These are phyloP conservation scores for Cutaneotrichosporon cutaneum DNA, from an alignment of 1,284 basidiomycete genomes.

Conservation along the genomic window DNA sequence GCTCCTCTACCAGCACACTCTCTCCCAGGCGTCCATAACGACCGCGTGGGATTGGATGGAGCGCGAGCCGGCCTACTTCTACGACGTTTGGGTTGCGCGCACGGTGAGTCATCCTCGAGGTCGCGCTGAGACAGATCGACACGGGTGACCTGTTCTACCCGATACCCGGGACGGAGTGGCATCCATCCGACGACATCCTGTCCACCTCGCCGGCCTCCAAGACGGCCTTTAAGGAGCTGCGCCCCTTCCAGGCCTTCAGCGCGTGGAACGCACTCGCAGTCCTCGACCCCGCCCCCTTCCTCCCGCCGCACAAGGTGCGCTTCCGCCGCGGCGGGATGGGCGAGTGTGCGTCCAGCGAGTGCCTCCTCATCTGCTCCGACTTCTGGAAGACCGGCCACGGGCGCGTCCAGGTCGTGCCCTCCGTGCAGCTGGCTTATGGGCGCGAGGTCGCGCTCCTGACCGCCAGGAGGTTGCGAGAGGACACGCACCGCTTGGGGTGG, in stretches of 20 bases:
- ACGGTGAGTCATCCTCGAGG: constrained; percentile 35
- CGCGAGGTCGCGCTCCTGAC: constrained; percentile 41
- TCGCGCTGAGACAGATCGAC: constrained; percentile 34
- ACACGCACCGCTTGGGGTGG: constrained; percentile 40
- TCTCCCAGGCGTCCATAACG: constrained; percentile 39
- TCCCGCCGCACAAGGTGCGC: constrained; percentile 39
- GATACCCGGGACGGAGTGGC: constrained; percentile 46
- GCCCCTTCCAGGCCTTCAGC: constrained; percentile 51
- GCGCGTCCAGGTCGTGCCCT: constrained; percentile 49
- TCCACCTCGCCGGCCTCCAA: constrained; percentile 34
- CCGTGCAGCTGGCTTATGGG: constrained; percentile 51
- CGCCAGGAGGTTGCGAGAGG: constrained; percentile 28
- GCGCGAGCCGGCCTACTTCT: constrained; percentile 48
- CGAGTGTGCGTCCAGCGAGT: constrained; percentile 52
- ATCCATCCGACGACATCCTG: constrained; percentile 47
- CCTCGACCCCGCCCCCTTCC: constrained; percentile 41
- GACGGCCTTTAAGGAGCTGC: constrained; percentile 30
- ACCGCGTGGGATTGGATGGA: constrained; percentile 52
- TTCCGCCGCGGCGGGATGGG: constrained; percentile 41
- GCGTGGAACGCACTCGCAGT: constrained; percentile 52
- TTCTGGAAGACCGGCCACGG: constrained; percentile 49
- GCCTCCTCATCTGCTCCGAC: constrained; percentile 47
- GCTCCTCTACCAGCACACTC: constrained; percentile 47
- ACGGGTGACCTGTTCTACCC: constrained; percentile 53
- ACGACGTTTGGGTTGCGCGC: constrained; percentile 52